Base-by-base conservation (phyloP, 2,329 filamentous ascomycete species). In the Stenocarpella maydis region DNA sequence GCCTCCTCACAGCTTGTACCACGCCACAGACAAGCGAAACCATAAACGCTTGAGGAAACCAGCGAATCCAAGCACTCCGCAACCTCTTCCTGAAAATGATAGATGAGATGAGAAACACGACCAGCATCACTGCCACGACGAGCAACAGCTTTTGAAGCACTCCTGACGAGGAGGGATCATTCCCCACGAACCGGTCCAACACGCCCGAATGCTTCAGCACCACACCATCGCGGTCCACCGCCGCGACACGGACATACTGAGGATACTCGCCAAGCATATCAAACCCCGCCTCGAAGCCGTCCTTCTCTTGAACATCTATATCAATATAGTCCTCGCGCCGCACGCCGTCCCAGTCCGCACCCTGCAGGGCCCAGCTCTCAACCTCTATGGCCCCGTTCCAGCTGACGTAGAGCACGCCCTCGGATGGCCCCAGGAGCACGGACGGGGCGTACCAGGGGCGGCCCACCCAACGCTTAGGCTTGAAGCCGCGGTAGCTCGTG, bases 341-440 rank as follows among this genome's bases (percentile, higher is more conserved):
- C 24, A 53, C 65, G 14, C 43, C 68, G 14, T 65, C 65, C 68
- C 66, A 69, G 12, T 68, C 67, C n/a, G 60, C 66, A 14, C 67
- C 67, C 66, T 73, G 69, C 19, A 74, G 55, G 9, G 71, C 63
- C 72, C 73, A 73, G 19, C 61, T 63, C 19, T 55, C 55, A n/a
- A 72, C 65, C 37, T 71, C 69, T 0, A 72, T 74, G 14, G 73
- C 72, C 24, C 73, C 72, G 52, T 73, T 72, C 72, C 73, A 74
- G 64, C 73, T 73, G 24, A 71, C 69, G 19, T 71, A 74, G n/a
- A 74, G 26, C 15, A 63, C 43, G 15, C 60, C 55, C 9, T 73
- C 67, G 3, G 49, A 26, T 3, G 71, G 69, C 9, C 47, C 7
- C 21, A 70, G 63, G 24, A 28, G 54, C 4, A 67, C 54, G n/a